A percentile compares a stretch with the other conserved stretches of the same genome.
phyloP scores from a whole-genome alignment of 2,329 filamentous ascomycete species.

The Trichoderma harzianum region DNA sequence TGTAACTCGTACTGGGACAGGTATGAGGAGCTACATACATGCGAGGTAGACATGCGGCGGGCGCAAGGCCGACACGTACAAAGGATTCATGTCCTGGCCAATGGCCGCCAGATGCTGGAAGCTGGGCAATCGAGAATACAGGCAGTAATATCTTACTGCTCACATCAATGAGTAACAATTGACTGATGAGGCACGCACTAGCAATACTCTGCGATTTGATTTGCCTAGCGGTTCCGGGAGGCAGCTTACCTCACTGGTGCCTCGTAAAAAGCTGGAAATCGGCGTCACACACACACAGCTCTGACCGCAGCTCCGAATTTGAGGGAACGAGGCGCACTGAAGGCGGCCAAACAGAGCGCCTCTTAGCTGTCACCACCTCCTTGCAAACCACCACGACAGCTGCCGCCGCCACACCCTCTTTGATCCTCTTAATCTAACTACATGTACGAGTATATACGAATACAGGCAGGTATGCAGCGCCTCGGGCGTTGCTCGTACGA shows the following conservation, averaged over 20 bases:
- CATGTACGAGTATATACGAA: not conserved
- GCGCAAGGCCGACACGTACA: not conserved
- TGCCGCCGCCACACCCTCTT: not conserved
- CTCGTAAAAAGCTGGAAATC: constrained; percentile 1
- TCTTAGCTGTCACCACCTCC: not conserved
- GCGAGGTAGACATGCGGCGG: not conserved
- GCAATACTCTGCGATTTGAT: not conserved
- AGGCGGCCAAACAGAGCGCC: not conserved
- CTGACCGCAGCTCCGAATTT: not conserved
- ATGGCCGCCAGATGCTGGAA: not conserved
- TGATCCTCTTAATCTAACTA: not conserved
- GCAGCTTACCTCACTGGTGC: not conserved
- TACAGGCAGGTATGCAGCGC: not conserved
- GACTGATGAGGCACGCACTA: not conserved
- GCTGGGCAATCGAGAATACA: not conserved
- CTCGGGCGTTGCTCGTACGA: not conserved
- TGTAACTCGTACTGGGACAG: not conserved
- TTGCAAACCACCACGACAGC: not conserved
- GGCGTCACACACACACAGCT: not conserved
- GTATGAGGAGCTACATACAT: not conserved
- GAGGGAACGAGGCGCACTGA: not conserved
- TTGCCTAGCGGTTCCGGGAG: not conserved
- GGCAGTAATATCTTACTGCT: not conserved
- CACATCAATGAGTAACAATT: not conserved
- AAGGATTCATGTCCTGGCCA: not conserved